phyloP scores from a whole-genome alignment of 139 green algal species.

The Chlorella ohadii region DNA sequence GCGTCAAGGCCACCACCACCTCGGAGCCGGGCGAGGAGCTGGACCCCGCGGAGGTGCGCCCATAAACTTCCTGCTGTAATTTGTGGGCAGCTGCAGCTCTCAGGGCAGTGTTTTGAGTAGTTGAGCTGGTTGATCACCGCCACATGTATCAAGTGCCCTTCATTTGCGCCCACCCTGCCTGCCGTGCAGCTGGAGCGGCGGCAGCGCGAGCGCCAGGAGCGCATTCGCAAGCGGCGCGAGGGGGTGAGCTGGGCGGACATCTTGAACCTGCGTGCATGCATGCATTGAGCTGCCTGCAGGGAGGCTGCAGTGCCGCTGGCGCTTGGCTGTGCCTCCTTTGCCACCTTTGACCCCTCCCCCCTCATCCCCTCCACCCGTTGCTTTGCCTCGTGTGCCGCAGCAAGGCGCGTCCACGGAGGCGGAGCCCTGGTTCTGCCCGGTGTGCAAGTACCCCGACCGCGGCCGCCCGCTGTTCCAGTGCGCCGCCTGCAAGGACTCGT shows the following conservation, averaged over 20 bases:
- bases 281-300: no score
- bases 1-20: background rate
- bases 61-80: no score
- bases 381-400: background rate
- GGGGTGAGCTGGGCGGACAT: background rate
- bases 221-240: conserved; percentile 6
- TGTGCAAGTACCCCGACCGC: conserved; percentile 53
- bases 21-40: background rate
- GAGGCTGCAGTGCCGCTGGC: no score
- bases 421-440: conserved; percentile 46
- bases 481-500: conserved; percentile 57
- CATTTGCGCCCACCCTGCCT: no score
- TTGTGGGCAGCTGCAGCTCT: no score
- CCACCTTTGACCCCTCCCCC: background rate
- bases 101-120: no score
- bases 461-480: conserved; percentile 49
- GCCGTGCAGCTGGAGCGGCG: background rate
- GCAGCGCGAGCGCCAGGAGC: conserved; percentile 1
- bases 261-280: background rate
- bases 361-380: background rate
- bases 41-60: background rate
- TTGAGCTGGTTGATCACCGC: no score
- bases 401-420: conserved; percentile 13
- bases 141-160: no score
- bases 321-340: background rate